Percentiles rank a stretch among this genome's conserved stretches.
These are phyloP conservation scores for Penicillium soppii DNA, from an alignment of 495 filamentous ascomycete species.

Conservation along the genomic window DNA sequence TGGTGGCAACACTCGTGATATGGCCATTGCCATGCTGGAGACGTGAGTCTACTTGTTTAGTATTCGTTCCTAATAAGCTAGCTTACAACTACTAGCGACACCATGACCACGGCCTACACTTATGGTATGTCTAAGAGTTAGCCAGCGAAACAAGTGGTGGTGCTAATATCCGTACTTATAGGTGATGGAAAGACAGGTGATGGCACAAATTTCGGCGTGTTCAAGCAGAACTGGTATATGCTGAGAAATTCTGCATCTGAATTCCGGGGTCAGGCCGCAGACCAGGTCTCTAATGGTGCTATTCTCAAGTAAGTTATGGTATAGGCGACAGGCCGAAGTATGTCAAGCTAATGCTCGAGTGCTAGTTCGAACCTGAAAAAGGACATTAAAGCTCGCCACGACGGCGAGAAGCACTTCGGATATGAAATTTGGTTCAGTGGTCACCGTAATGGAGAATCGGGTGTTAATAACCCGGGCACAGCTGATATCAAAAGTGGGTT, in stretches of 20 bases:
- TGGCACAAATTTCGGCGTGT: slow-evolving; percentile 32
- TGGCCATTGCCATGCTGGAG: slow-evolving; percentile 46
- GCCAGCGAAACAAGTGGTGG: not conserved
- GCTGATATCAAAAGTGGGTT: slow-evolving; percentile 23
- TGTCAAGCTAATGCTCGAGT: not conserved
- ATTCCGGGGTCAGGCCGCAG: slow-evolving; percentile 18
- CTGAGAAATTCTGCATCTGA: slow-evolving; percentile 28
- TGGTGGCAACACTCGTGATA: slow-evolving; percentile 37
- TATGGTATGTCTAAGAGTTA: slow-evolving; percentile 21
- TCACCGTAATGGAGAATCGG: slow-evolving; percentile 26
- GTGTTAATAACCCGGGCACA: slow-evolving; percentile 23
- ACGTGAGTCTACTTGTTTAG: slow-evolving; percentile 16
- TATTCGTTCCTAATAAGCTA: not conserved
- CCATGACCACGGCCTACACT: slow-evolving; percentile 37
- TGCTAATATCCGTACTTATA: slow-evolving; percentile 9
- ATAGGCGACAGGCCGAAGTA: not conserved
- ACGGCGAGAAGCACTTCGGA: slow-evolving; percentile 23
- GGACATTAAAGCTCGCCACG: slow-evolving; percentile 29
- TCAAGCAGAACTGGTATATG: slow-evolving; percentile 44
- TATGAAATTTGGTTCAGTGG: slow-evolving; percentile 29
- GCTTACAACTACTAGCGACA: slow-evolving; percentile 15
- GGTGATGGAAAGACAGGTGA: slow-evolving; percentile 32
- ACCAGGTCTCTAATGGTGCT: slow-evolving; percentile 21
- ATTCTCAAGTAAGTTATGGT: slow-evolving; percentile 25
- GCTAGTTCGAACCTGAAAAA: slow-evolving; percentile 18